A percentile compares a stretch with the other conserved stretches of the same genome.
Evolutionary conservation across 208 protist genomes (phyloP).

Genomic region (Leishmania amazonensis): DNA sequence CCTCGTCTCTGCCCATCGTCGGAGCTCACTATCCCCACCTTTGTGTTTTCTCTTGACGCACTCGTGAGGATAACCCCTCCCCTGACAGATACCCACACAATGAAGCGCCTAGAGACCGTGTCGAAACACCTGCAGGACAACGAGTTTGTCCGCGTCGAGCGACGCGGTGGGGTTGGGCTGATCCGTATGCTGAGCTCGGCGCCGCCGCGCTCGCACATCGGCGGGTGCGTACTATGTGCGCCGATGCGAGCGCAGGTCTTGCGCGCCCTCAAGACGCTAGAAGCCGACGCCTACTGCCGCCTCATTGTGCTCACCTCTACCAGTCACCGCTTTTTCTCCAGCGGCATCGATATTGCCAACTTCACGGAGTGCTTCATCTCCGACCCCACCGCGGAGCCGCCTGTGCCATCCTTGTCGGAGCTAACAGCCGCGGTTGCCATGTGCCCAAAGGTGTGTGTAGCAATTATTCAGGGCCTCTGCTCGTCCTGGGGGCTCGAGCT

Average conservation of each 20-base stretch:
- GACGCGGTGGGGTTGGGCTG: conserved; percentile 37
- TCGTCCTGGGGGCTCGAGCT: conserved; percentile 83
- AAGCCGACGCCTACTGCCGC: conserved; percentile 38
- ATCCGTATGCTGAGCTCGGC: conserved; percentile 49
- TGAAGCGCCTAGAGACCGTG: conserved; percentile 31
- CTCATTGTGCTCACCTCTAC: conserved; percentile 52
- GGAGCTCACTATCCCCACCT: not conserved
- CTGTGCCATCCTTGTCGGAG: conserved; percentile 53
- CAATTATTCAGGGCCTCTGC: conserved; percentile 67
- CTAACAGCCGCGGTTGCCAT: conserved; percentile 51
- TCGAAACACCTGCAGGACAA: conserved; percentile 50
- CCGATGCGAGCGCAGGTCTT: conserved; percentile 53
- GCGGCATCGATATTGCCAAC: conserved; percentile 61
- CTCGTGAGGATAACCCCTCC: too few relatives aligned
- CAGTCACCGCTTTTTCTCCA: conserved; percentile 63
- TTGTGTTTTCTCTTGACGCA: not conserved
- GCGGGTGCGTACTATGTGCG: conserved; percentile 39
- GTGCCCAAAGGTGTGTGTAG: conserved; percentile 71
- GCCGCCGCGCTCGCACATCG: conserved; percentile 33
- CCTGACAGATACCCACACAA: not conserved
- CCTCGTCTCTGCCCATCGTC: too few relatives aligned
- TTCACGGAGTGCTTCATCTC: conserved; percentile 42
- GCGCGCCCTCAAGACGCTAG: conserved; percentile 37
- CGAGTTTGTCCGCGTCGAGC: conserved; percentile 57
- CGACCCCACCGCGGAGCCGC: conserved; percentile 30